Base-by-base conservation (phyloP, 2,329 filamentous ascomycete genomes). In the Mycosphaerella sp. region DNA sequence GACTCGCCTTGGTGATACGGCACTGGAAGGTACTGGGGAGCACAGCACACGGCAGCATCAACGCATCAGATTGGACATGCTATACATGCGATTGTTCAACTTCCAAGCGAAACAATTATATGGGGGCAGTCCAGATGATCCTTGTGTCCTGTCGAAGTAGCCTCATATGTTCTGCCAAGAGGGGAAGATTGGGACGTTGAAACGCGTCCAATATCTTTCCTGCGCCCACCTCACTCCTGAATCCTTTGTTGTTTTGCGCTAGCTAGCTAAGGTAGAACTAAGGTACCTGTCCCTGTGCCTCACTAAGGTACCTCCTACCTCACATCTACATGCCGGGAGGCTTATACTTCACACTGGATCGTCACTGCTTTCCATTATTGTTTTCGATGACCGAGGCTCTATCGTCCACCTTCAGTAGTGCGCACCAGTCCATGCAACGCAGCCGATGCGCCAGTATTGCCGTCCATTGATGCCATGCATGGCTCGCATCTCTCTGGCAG, bases 391-490 rank as follows among this genome's bases (percentile, higher is more conserved):
- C 21, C 7, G 21, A 6, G 21, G 21, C 21, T 25, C 21, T 25
- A 25, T 25, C 21, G 21, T 25, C 21, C 21, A 25, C 7, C 6
- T 6, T 25, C 21, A 25, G 21, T 25, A 25, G 21, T 6, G 21
- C 21, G 21, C 21, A 25, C 21, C 5, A 25, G 21, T 25, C 21
- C 21, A 41, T 13, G 14, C 8, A 25, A 41, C 30, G 17, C 17
- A 41, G 39, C 16, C 17, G 12, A 21, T 17, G 39, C 17, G 16
- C 16, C 39, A 25, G 21, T 25, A 41, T 25, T 21, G 39, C 39
- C 16, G 39, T 17, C 17, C 39, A 25, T 21, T 41, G 21, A 25
- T 25, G 50, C 41, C 39, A 59, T 59, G 57, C 56, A 52, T 50
- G 51, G 54, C 36, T 50, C 44, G 16, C 36, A 44, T 14, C 51